Conservation (phyloP, 805 yeast genomes). For the Candida incommunis region DNA sequence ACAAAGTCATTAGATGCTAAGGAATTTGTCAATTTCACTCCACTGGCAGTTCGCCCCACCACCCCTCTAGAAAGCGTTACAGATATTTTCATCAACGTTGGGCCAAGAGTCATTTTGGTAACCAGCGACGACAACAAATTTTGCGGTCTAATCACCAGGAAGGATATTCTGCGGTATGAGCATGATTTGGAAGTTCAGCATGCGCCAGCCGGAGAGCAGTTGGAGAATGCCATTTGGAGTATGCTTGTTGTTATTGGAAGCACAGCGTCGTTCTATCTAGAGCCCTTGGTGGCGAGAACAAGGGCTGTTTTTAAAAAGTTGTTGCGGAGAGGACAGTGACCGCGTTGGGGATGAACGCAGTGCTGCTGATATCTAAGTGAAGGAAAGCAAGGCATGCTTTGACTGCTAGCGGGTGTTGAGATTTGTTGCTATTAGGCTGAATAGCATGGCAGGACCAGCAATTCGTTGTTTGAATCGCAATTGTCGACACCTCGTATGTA, state of each 20-base stretch:
- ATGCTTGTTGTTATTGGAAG: background rate
- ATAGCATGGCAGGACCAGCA: too few relatives aligned
- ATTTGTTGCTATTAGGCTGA: too few relatives aligned
- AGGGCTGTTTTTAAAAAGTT: too few relatives aligned
- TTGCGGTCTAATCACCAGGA: slow-evolving; percentile 70
- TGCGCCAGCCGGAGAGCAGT: slow-evolving; percentile 10
- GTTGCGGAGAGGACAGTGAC: too few relatives aligned
- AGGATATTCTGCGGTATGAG: slow-evolving; percentile 32
- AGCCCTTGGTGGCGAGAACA: too few relatives aligned
- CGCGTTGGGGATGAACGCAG: too few relatives aligned
- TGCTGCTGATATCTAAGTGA: too few relatives aligned
- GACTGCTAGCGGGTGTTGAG: too few relatives aligned
- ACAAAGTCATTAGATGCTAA: slow-evolving; percentile 5
- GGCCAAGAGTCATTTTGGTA: slow-evolving; percentile 63
- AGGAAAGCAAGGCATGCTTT: too few relatives aligned
- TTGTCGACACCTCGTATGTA: too few relatives aligned
- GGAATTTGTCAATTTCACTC: slow-evolving; percentile 28
- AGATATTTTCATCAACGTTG: slow-evolving; percentile 60
- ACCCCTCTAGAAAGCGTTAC: slow-evolving; percentile 47
- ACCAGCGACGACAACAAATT: slow-evolving; percentile 41
- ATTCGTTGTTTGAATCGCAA: too few relatives aligned
- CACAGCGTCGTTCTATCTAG: too few relatives aligned
- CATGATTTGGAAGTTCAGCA: slow-evolving; percentile 2
- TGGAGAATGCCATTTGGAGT: slow-evolving; percentile 11
- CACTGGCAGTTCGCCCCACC: slow-evolving; percentile 40